Conservation (phyloP, 2,329 filamentous ascomycete genomes). For the Penicillium sp. region DNA sequence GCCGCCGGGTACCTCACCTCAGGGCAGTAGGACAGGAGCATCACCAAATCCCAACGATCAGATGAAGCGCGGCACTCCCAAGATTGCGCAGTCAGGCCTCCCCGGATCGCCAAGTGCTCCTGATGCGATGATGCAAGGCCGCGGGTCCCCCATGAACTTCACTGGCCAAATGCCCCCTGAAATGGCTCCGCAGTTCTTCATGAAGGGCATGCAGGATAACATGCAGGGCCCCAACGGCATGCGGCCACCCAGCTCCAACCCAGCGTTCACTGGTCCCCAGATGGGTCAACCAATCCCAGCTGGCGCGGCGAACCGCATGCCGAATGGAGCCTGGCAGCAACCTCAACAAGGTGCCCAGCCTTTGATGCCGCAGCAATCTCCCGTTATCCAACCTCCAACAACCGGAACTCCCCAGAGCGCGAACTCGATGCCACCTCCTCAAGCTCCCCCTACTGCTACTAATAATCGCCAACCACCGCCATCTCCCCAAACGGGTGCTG, state of each 20-base stretch:
- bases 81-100: constrained; percentile 61
- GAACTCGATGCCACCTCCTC: constrained; percentile 57
- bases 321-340: constrained; percentile 50
- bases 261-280: constrained; percentile 48
- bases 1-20: constrained; percentile 61
- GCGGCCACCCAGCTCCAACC: constrained; percentile 62
- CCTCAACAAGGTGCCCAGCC: constrained; percentile 47
- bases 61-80: constrained; percentile 67
- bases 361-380: constrained; percentile 54
- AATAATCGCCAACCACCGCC: constrained; percentile 47
- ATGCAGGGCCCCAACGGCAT: constrained; percentile 58
- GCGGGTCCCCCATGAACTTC: constrained; percentile 65
- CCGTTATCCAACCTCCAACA: constrained; percentile 50
- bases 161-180: constrained; percentile 57
- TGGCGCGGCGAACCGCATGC: constrained; percentile 45
- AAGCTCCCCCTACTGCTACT: constrained; percentile 47
- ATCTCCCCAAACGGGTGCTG: constrained; percentile 50
- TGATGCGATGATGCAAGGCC: constrained; percentile 59
- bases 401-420: constrained; percentile 64
- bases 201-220: constrained; percentile 50
- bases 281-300: constrained; percentile 52
- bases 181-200: constrained; percentile 50
- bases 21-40: constrained; percentile 60
- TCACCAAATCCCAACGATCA: constrained; percentile 67
- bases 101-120: constrained; percentile 63